Conservation (phyloP, 1,284 basidiomycete genomes). For the Apiotrichum siamense region DNA sequence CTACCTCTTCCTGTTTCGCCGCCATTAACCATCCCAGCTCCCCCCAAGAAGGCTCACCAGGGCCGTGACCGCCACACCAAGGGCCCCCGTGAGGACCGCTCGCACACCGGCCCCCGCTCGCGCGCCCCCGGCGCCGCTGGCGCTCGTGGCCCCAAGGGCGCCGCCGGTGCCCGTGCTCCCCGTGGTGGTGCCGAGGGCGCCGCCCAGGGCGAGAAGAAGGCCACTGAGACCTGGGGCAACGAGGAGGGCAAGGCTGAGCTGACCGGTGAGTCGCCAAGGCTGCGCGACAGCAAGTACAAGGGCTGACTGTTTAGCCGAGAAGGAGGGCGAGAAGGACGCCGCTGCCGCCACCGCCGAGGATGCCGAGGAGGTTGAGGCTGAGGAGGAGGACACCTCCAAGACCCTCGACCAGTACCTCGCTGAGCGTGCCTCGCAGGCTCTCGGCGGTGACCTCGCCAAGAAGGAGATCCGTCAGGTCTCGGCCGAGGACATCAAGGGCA, state of each 20-base stretch:
- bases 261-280: conserved; percentile 52
- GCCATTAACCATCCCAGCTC: too few species aligned
- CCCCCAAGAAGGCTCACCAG: conserved; percentile 30
- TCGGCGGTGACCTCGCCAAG: conserved; percentile 23
- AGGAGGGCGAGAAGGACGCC: conserved; percentile 47
- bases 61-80: conserved; percentile 44
- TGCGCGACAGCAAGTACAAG: too few species aligned
- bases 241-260: conserved; percentile 74
- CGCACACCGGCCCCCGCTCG: conserved; percentile 26
- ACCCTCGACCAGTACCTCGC: conserved; percentile 49
- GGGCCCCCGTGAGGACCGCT: conserved; percentile 38
- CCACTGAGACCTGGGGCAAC: conserved; percentile 74
- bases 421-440: conserved; percentile 39
- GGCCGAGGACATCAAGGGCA: conserved; percentile 32
- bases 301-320: conserved; percentile 41
- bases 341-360: conserved; percentile 28
- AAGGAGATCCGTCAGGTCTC: conserved; percentile 31
- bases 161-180: conserved; percentile 24
- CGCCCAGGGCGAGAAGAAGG: conserved; percentile 72
- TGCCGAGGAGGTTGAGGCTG: conserved; percentile 45
- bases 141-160: conserved; percentile 35
- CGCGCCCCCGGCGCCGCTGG: conserved; percentile 31
- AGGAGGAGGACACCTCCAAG: conserved; percentile 87
- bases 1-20: too few species aligned
- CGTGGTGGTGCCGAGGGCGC: conserved; percentile 55